Conservation (phyloP, 352 stramenopile genomes). For the Phytophthora pisi region DNA sequence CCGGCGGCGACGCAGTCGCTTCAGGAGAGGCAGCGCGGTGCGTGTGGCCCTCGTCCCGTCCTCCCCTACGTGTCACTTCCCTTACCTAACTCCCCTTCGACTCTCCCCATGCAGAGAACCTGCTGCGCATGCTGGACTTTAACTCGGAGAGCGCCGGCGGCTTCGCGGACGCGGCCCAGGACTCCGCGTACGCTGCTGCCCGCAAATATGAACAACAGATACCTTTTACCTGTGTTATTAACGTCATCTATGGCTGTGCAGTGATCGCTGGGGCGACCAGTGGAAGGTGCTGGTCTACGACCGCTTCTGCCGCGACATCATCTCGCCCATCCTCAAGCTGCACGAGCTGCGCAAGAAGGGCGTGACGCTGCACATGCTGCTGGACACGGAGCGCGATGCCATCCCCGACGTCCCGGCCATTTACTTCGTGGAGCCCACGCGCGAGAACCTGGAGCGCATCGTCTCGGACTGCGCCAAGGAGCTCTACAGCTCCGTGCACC, state of each 20-base stretch:
- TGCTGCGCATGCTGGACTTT: slow-evolving; percentile 88
- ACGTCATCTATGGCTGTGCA: slow-evolving; percentile 13
- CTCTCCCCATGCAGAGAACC: slow-evolving; percentile 49
- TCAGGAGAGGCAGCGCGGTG: slow-evolving; percentile 87
- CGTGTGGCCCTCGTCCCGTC: slow-evolving; percentile 25
- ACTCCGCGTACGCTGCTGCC: slow-evolving; percentile 36
- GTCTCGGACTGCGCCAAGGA: slow-evolving; percentile 92
- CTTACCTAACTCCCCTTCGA: not conserved
- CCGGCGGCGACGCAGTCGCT: slow-evolving; percentile 53
- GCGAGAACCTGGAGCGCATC: slow-evolving; percentile 95
- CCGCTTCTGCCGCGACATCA: slow-evolving; percentile 95
- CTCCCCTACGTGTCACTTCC: not conserved
- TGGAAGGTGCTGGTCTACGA: slow-evolving; percentile 99
- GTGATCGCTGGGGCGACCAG: slow-evolving; percentile 82
- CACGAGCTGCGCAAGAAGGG: slow-evolving; percentile 95
- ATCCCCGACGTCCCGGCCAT: slow-evolving; percentile 98
- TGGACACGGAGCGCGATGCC: slow-evolving; percentile 93
- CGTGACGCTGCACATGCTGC: slow-evolving; percentile 97
- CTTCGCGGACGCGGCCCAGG: slow-evolving; percentile 38
- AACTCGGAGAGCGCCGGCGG: slow-evolving; percentile 64
- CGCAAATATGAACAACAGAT: not conserved
- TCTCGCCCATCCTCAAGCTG: slow-evolving; percentile 98
- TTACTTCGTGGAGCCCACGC: slow-evolving; percentile 97
- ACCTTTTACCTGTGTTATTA: not conserved
- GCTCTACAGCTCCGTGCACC: slow-evolving; percentile 93